Conservation (phyloP, 805 yeast species). For the Wickerhamomyces xylosicus region DNA sequence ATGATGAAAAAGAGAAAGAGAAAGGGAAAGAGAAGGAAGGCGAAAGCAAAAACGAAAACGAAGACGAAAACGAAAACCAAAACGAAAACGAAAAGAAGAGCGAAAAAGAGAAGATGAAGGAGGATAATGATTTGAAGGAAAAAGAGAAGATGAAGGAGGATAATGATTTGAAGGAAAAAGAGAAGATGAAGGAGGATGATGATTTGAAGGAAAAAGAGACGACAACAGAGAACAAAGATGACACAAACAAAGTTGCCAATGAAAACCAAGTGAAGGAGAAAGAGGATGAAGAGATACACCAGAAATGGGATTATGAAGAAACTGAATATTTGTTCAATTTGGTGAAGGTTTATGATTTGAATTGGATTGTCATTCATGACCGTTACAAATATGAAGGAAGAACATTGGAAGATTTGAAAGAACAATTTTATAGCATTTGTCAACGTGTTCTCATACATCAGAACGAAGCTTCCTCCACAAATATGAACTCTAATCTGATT, state of each 20-base stretch:
- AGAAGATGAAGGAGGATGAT: constrained; percentile 1
- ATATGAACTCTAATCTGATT: constrained; percentile 41
- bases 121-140: not conserved
- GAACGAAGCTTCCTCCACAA: constrained; percentile 27
- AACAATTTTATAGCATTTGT: constrained; percentile 65
- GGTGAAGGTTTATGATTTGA: constrained; percentile 39
- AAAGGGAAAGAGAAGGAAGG: not conserved
- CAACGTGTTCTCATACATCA: constrained; percentile 39
- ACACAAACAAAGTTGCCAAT: constrained; percentile 9
- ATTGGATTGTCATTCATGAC: constrained; percentile 62
- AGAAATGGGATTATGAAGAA: constrained; percentile 64
- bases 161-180: not conserved
- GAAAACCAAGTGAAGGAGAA: constrained; percentile 11
- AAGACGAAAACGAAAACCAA: not conserved
- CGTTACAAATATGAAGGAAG: constrained; percentile 35
- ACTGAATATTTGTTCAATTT: constrained; percentile 69
- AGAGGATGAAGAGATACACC: constrained; percentile 19
- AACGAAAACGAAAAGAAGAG: not conserved
- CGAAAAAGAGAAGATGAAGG: too few relatives aligned
- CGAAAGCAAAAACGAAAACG: too few relatives aligned
- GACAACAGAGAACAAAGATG: constrained; percentile 19
- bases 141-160: not conserved
- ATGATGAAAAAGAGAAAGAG: constrained; percentile 1
- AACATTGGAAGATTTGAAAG: constrained; percentile 71
- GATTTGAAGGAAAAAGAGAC: constrained; percentile 7